Conservation (phyloP, 352 stramenopile species). For the Phytophthora hybrid region DNA sequence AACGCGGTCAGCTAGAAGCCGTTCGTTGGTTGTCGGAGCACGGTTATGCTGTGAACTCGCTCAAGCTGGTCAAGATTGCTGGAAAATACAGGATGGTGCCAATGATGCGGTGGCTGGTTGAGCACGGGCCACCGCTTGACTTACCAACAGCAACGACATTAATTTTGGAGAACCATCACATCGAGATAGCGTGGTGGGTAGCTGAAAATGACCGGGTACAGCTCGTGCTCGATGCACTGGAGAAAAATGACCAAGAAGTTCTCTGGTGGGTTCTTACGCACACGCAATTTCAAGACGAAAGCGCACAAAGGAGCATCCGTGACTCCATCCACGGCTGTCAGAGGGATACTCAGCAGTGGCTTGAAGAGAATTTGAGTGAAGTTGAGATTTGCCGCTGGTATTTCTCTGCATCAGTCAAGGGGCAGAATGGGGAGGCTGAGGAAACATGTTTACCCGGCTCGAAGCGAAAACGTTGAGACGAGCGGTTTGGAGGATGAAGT, state of each 20-base stretch:
- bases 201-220: background rate
- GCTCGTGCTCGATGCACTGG: background rate
- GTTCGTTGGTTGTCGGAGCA: background rate
- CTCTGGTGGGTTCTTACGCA: background rate
- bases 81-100: background rate
- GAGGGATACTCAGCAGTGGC: background rate
- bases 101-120: background rate
- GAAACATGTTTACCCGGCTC: background rate
- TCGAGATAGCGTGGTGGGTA: background rate
- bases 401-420: background rate
- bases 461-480: background rate
- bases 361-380: background rate
- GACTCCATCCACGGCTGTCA: background rate
- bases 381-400: background rate
- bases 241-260: background rate
- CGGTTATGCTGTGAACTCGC: background rate
- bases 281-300: background rate
- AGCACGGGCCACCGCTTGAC: background rate
- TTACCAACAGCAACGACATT: background rate
- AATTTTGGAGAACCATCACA: background rate
- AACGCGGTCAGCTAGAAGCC: background rate
- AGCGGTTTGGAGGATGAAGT: no score
- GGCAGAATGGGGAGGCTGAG: background rate
- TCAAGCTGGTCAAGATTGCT: background rate
- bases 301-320: background rate